Evolutionary conservation across 148 eudicot species (phyloP), one percentile per base, ranked within the genome.

Genomic region (Euryodendron excelsum): DNA sequence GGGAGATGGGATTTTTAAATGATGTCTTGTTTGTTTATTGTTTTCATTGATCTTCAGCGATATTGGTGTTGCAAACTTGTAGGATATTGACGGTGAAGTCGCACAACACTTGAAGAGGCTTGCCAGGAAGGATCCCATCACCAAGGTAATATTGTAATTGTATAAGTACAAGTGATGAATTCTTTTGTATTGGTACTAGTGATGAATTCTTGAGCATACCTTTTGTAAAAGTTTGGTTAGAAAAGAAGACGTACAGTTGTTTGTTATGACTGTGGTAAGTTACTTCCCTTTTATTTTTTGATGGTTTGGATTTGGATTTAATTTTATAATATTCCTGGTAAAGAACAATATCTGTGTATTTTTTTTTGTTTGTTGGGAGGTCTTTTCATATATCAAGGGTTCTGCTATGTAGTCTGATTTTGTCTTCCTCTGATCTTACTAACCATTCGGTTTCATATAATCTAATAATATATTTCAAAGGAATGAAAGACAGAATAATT

Each of bases 1-100:
- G 13, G 53, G 33, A 64, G 55, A 44, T 6, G 23, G 59, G 8
- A 44, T 56, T 14, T 39, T 50, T 13, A 8, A 21, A n/a, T 77
- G 58, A 18, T 39, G 47, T 25, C 37, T 52, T 23, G 44, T 27
- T 30, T 77, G 33, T 55, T 79, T 63, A 41, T 17, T 30, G 8
- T 25, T 53, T 41, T 50, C 27, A 28, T 67, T 50, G 74, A 65
- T 59, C 68, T 74, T 68, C 21, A 15, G 27, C 41, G 44, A 31
- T 20, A 55, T 68, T 78, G 31, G 27, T 5, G 9, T 79, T 84
- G 87, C 76, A n/a, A n/a, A n/a, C n/a, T n/a, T n/a, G n/a, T n/a
- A 93, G 97, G 99, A 89, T 63, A 82, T 93, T 76, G 99, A 96
- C 75, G 84, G 93, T 85, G 99, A 96, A 81, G 69, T 96, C 77